Evolutionary conservation across 225 moss, liverwort and hornwort genomes (phyloP), one percentile per base, ranked within the genome.

Genomic region (Lunularia cruciata): DNA sequence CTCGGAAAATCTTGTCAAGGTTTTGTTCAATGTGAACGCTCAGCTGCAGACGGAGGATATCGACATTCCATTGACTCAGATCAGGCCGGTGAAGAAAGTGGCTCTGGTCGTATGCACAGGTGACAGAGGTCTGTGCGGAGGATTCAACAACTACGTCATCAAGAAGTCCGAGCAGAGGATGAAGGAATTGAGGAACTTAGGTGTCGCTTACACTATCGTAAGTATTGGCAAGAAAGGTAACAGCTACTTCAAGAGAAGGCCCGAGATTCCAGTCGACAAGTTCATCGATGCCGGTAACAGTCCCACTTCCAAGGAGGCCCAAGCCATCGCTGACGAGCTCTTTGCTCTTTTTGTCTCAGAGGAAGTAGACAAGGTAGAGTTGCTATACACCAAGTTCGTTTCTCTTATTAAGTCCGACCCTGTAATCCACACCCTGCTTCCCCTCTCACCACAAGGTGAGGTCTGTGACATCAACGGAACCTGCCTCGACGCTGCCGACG

Each of bases 331-430:
- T 38, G 90, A 90, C 45, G 90, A 90, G 75, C 82, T 90, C 46
- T 90, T 90, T 3, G 13, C 87, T 60, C 75, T 90, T 28, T 90
- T 90, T 36, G 87, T 90, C 47, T 83, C 87, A 28, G 94, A 94
- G 82, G 94, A 94, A 7, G 94, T 94, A 60, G 94, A 94, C 82
- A 94, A 94, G 91, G 94, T 94, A 74, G 94, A 94, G 91, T 72
- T 94, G n/a, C 86, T 94, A 42, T 94, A 94, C 80, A 94, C 94
- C 16, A 85, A 91, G 76, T 94, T 94, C 74, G 75, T 94, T 52
- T 94, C 94, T 3, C 86, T 94, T 40, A 86, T 94, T 80, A 88
- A 85, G 82, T 80, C 94, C 53, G 94, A 94, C 64, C 90, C 90
- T 15, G 83, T 90, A 64, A 90, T 90, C 80, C 87, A 90, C 83